Conservation (phyloP, 352 stramenopile species). For the Phytophthora pisi region DNA sequence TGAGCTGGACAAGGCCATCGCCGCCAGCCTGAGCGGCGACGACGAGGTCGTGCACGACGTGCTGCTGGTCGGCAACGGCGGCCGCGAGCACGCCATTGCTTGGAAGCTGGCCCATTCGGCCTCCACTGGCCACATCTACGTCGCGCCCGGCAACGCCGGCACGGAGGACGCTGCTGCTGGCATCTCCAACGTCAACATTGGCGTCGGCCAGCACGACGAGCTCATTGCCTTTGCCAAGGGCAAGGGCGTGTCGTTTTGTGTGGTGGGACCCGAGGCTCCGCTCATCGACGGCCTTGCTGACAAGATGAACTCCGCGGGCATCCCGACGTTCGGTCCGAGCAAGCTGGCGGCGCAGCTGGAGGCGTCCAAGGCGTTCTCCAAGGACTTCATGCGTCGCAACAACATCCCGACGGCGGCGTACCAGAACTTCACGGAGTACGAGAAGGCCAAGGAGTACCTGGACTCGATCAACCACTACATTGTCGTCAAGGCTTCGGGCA, state of each 20-base stretch:
- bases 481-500: conserved; percentile 99
- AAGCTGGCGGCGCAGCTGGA: conserved; percentile 96
- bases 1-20: conserved; percentile 72
- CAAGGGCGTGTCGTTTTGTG: conserved; percentile 95
- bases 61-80: conserved; percentile 92
- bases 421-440: conserved; percentile 95
- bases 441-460: conserved; percentile 92
- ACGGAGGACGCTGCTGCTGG: conserved; percentile 56
- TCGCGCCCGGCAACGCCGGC: conserved; percentile 92
- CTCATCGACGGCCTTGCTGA: conserved; percentile 97
- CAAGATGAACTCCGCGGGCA: conserved; percentile 89
- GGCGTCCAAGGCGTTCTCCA: conserved; percentile 98
- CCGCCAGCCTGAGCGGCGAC: conserved; percentile 52
- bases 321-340: conserved; percentile 97
- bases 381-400: conserved; percentile 99
- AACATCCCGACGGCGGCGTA: conserved; percentile 98
- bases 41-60: conserved; percentile 83
- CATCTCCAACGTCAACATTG: conserved; percentile 85
- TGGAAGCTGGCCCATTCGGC: conserved; percentile 91
- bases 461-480: conserved; percentile 94
- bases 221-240: conserved; percentile 80
- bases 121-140: conserved; percentile 80
- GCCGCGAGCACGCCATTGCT: conserved; percentile 95
- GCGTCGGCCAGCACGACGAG: conserved; percentile 61
- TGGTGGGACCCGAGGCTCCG: conserved; percentile 97